phyloP scores from a whole-genome alignment of 352 stramenopile species.

The Phytophthora sp. region DNA sequence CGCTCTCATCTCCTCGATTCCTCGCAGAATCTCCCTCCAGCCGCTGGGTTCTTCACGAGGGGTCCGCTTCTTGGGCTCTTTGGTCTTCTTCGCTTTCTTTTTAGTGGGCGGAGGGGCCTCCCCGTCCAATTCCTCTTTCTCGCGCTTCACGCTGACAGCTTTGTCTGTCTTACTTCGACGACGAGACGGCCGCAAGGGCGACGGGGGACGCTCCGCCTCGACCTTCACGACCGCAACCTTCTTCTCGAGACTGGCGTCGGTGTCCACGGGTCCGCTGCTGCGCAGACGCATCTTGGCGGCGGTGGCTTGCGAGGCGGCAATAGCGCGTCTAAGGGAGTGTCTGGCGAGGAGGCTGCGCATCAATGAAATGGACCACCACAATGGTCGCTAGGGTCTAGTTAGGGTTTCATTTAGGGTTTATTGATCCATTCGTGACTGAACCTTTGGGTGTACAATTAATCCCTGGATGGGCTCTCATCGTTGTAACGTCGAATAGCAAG shows the following conservation, averaged over 20 bases:
- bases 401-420: background rate
- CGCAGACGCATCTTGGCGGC: conserved; percentile 45
- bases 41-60: conserved; percentile 36
- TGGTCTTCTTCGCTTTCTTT: conserved; percentile 25
- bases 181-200: background rate
- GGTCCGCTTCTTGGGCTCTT: conserved; percentile 28
- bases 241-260: conserved; percentile 4
- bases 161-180: conserved; percentile 6
- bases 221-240: conserved; percentile 12
- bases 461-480: too few relatives aligned
- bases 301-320: background rate
- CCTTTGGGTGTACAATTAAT: too few relatives aligned
- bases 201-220: background rate
- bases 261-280: conserved; percentile 9
- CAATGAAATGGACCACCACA: conserved; percentile 26
- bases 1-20: conserved; percentile 76
- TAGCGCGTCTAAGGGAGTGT: background rate
- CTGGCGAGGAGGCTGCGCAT: conserved; percentile 18
- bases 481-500: too few relatives aligned
- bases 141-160: conserved; percentile 24
- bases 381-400: background rate
- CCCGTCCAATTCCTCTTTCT: conserved; percentile 19
- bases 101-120: conserved; percentile 6
- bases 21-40: conserved; percentile 64
- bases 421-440: too few relatives aligned